A percentile compares a stretch with the other conserved stretches of the same genome.
Evolutionary conservation across 2,329 filamentous ascomycete genomes (phyloP).

Genomic region (Phyllosticta capitalensis): DNA sequence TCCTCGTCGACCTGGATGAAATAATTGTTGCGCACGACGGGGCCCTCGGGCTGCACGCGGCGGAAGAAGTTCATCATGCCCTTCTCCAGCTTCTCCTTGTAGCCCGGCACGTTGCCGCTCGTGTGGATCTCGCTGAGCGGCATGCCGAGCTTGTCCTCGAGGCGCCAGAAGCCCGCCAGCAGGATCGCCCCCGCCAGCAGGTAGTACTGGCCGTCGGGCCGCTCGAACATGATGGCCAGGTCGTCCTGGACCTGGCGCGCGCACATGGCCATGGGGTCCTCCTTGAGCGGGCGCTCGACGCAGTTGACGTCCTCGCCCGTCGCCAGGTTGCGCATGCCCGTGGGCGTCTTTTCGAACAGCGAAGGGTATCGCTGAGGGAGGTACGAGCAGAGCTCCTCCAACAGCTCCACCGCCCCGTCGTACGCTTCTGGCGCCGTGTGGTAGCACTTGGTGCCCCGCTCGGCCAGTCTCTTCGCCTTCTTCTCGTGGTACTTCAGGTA

Average conservation of each 20-base stretch:
- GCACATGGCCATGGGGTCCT: slow-evolving; percentile 70
- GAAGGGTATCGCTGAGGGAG: slow-evolving; percentile 66
- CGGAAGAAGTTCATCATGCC: slow-evolving; percentile 78
- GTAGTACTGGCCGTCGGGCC: slow-evolving; percentile 67
- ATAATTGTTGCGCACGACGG: slow-evolving; percentile 67
- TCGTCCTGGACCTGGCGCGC: slow-evolving; percentile 73
- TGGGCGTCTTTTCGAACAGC: slow-evolving; percentile 54
- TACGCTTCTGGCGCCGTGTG: slow-evolving; percentile 60
- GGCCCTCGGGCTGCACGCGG: slow-evolving; percentile 56
- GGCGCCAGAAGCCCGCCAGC: slow-evolving; percentile 73
- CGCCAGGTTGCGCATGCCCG: slow-evolving; percentile 60
- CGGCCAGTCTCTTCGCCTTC: slow-evolving; percentile 58
- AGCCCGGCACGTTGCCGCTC: slow-evolving; percentile 65
- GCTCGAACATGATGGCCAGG: slow-evolving; percentile 74
- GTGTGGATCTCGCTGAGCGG: slow-evolving; percentile 70
- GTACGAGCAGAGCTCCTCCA: slow-evolving; percentile 63
- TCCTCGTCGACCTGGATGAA: slow-evolving; percentile 79
- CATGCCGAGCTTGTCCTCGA: slow-evolving; percentile 76
- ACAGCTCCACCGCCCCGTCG: slow-evolving; percentile 62
- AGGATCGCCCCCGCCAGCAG: slow-evolving; percentile 67
- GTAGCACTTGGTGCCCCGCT: slow-evolving; percentile 59
- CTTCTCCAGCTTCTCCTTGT: slow-evolving; percentile 59
- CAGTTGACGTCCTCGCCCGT: slow-evolving; percentile 67
- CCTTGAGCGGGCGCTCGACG: slow-evolving; percentile 50
- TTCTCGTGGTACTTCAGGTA: slow-evolving; percentile 63